These are phyloP conservation scores for Schizosaccharomyces pombe DNA, from an alignment of 805 yeast genomes.

Conservation along the genomic window DNA sequence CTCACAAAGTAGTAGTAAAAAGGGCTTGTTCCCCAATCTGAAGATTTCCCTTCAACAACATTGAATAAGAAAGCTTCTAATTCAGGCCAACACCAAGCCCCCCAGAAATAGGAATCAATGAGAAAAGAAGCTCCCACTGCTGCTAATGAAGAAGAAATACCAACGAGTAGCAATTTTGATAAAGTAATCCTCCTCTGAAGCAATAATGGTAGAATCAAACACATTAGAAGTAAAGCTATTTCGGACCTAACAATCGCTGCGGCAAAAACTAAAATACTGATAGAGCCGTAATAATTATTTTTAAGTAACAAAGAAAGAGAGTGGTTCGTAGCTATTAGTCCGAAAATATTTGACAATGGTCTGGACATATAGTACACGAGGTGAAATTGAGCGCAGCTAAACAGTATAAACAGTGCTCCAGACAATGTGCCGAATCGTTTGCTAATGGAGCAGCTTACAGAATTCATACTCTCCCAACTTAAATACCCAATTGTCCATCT, in stretches of 20 bases:
- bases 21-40: slow-evolving; percentile 72
- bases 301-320: background rate
- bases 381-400: background rate
- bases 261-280: slow-evolving; percentile 34
- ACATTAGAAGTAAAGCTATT: slow-evolving; percentile 30
- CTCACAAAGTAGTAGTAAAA: slow-evolving; percentile 38
- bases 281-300: slow-evolving; percentile 13
- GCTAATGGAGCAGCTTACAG: background rate
- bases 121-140: slow-evolving; percentile 27
- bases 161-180: slow-evolving; percentile 19
- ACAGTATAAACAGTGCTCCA: background rate
- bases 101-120: slow-evolving; percentile 66
- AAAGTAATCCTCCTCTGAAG: slow-evolving; percentile 24
- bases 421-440: background rate
- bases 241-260: slow-evolving; percentile 57
- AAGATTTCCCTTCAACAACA: slow-evolving; percentile 47
- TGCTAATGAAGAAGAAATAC: slow-evolving; percentile 25
- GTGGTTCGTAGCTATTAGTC: background rate
- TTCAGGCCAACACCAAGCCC: slow-evolving; percentile 38
- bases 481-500: background rate
- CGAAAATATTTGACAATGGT: background rate
- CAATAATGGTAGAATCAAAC: slow-evolving; percentile 20
- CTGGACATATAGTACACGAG: background rate
- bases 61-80: slow-evolving; percentile 48
- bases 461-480: background rate